Evolutionary conservation across 2,329 filamentous ascomycete genomes (phyloP), one percentile per base, ranked within the genome.

Genomic region (Pseudogymnoascus sp.): DNA sequence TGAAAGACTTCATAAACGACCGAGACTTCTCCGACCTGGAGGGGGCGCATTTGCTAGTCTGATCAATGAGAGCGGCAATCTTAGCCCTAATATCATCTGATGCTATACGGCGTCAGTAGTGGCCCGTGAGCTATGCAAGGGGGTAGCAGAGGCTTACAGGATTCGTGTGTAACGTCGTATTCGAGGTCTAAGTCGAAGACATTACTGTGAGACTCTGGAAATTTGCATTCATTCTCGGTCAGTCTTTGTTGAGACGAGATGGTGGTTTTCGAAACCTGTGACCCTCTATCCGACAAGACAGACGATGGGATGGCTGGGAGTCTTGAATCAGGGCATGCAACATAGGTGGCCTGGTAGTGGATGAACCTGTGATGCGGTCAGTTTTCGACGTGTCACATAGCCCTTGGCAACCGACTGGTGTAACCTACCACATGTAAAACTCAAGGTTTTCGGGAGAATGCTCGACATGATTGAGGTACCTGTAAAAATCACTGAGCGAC

Each of bases 391-490:
- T 56, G 50, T 56, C 29, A 35, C 21, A 40, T 23, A 19, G 29
- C 13, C n/a, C n/a, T 60, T 56, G 61, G 59, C 37, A 50, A 19
- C 19, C 31, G 10, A 3, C 3, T 38, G 19, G 13, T 17, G 26
- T 6, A 5, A 67, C 74, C 26, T 70, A 80, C 79, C 79, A 81
- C 40, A 80, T 73, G 66, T 78, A 80, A 64, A 80, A 81, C 69
- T 81, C 79, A 7, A 81, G 74, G 66, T 81, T 81, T 70, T 81
- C 79, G 0, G 77, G 72, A 1, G 78, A 80, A 69, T 74, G 77
- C 68, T 81, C 79, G 59, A 81, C 79, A 67, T 80, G 76, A 69
- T 79, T 80, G 59, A 81, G 72, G 64, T 80, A 81, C 77, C 80
- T 79, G 70, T 79, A 80, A 60, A 81, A 81, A 70, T 81, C 79